Base-by-base conservation (phyloP, 2,329 filamentous ascomycete genomes). In the Trichoderma oligosporum region DNA sequence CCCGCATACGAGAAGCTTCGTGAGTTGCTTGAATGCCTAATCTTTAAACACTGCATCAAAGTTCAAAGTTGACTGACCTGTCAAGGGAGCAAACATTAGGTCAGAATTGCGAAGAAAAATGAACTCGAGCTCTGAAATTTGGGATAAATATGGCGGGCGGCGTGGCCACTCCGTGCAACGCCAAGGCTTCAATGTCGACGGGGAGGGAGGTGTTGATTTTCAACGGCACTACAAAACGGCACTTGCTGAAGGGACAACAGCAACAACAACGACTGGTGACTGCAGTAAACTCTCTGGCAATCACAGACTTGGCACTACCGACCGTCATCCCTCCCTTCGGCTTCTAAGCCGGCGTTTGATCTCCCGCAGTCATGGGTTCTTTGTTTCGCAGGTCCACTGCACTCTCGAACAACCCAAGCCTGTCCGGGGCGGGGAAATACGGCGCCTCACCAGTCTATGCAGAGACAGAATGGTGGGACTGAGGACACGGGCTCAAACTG, bases 341-440 rank as follows among this genome's bases (percentile, higher is more conserved):
- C 41, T 54, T 20, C 36, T 56, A 7, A 57, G 59, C 7, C 62
- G 61, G 38, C 61, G 63, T 8, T 60, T 58, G 44, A 54, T 64
- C 14, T 64, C 65, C 18, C 62, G 63, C 16, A 63, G 63, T 39
- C 60, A 59, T 11, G 59, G 56, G 1, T 59, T 64, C 2, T 52
- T 70, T 1, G 42, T 72, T 18, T 65, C 68, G 7, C 67, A 63
- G 39, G 64, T 59, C 11, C 57, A 61, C n/a, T 73, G 70, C 20
- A 47, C 57, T 1, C 60, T 73, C 14, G 64, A 71, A 44, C 67
- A 71, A 47, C 69, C 70, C 2, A 63, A 60, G 27, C 70, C 70
- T 2, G 59, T 72, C 4, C 62, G 66, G 53, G 66, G 62, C 4
- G 65, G 61, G 7, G 68, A 72, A 51, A 52, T 71, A 52, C 67